Evolutionary conservation across 2,329 filamentous ascomycete species (phyloP), one percentile per base, ranked within the genome.

Genomic region (Penicillium sp.): DNA sequence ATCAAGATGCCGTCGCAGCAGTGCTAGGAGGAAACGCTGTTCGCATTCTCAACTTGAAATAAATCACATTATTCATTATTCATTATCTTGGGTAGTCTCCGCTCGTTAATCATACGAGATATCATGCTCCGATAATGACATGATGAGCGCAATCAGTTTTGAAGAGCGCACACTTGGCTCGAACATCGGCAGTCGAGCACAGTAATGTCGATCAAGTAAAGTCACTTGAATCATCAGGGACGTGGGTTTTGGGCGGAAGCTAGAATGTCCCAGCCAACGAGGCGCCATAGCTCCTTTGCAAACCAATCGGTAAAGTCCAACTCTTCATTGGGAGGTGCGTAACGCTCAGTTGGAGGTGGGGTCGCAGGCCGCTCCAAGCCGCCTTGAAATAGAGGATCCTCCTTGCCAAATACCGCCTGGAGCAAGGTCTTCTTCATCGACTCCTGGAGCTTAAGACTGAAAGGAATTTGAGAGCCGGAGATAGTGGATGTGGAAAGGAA

Each of bases 211-310:
- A 47, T 35, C n/a, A 22, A 24, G 10, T 4, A 10, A 10, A 49
- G 17, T 49, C 45, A 7, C n/a, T 33, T 15, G 30, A 42, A 28
- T n/a, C 22, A 12, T 15, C 24, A 40, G 33, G 13, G 47, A 17
- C 10, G 15, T 9, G 13, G 8, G 19, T 9, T 42, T 19, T 60
- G n/a, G 33, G 50, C 42, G 35, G 40, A 47, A 8, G 37, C 62
- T 50, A 79, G 44, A 56, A 77, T 61, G 54, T 87, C 84, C 85
- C 86, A 88, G 0, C 86, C 86, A 7, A 88, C 68, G 57, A 87
- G 69, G 56, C 78, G 74, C 86, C 86, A 88, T 2, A 88, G 72
- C 65, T 87, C 82, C 59, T 80, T 79, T 57, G 81, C 79, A 66
- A 86, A 88, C 83, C 84, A 86, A 17, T 85, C 81, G 3, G 79